phyloP scores from a whole-genome alignment of 1,284 basidiomycete species.

The Sanguinoderma infundibulare region DNA sequence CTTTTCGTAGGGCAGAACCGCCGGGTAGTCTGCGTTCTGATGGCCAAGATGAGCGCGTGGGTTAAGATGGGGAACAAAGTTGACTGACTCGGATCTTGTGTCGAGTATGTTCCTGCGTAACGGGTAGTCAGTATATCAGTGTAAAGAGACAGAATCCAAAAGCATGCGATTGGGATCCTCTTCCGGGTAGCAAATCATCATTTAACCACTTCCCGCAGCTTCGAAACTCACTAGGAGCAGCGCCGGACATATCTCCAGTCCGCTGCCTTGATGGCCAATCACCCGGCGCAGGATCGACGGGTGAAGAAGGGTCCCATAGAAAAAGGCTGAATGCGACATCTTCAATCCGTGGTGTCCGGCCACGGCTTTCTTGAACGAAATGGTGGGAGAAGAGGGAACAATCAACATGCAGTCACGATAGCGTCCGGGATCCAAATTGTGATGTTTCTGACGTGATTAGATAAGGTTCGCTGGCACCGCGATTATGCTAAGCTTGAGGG shows the following conservation, averaged over 20 bases:
- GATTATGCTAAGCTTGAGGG: not conserved
- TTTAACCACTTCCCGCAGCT: not conserved
- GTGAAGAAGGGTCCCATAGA: conserved; percentile 79
- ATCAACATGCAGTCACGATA: not conserved
- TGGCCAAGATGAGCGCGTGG: not conserved
- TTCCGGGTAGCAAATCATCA: not conserved
- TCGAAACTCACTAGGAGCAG: conserved; percentile 45
- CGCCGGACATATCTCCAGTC: conserved; percentile 52
- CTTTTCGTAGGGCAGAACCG: conserved; percentile 60
- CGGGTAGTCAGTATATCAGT: not conserved
- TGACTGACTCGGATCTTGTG: conserved; percentile 56
- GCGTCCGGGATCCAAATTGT: too few species aligned
- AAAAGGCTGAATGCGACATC: conserved; percentile 61
- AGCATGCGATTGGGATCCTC: not conserved
- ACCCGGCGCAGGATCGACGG: conserved; percentile 58
- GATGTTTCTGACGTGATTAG: conserved; percentile 1
- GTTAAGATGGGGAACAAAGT: conserved; percentile 27
- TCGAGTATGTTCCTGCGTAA: conserved; percentile 73
- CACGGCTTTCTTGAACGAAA: not conserved
- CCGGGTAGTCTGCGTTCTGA: conserved; percentile 80
- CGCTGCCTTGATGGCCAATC: conserved; percentile 48
- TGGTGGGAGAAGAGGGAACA: not conserved
- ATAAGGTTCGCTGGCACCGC: conserved; percentile 3
- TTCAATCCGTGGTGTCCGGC: not conserved
- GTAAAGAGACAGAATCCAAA: not conserved